These are phyloP conservation scores for Phytophthora meadii DNA, from an alignment of 352 stramenopile genomes.

Conservation along the genomic window DNA sequence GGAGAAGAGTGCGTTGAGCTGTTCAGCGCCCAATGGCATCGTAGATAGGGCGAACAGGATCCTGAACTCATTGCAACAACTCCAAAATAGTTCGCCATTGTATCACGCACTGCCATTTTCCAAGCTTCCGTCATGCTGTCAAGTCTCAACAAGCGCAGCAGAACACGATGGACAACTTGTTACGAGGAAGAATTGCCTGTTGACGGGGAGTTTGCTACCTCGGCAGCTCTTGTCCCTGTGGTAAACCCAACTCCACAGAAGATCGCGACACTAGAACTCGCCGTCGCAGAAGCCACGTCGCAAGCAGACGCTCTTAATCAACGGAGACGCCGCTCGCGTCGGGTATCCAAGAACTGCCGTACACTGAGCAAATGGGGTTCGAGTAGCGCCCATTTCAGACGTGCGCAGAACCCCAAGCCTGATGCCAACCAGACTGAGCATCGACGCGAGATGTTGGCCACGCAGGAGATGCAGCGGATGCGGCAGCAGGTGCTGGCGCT, in stretches of 20 bases:
- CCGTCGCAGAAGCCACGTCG: slow-evolving; percentile 2
- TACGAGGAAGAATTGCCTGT: neutral
- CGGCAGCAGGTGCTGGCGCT: slow-evolving; percentile 52
- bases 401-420: slow-evolving; percentile 19
- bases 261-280: slow-evolving; percentile 16
- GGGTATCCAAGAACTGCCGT: slow-evolving; percentile 54
- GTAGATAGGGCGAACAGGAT: too few species aligned
- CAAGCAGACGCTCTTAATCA: slow-evolving; percentile 11
- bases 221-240: slow-evolving; percentile 1
- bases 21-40: too few species aligned
- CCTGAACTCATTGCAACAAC: too few species aligned
- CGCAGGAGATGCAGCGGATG: slow-evolving; percentile 37
- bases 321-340: slow-evolving; percentile 15
- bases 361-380: slow-evolving; percentile 43
- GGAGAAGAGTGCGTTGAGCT: too few species aligned
- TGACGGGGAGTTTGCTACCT: neutral
- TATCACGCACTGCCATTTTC: slow-evolving; percentile 3
- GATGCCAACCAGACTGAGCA: slow-evolving; percentile 26
- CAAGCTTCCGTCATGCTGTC: slow-evolving; percentile 20
- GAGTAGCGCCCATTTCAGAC: slow-evolving; percentile 43
- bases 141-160: slow-evolving; percentile 26
- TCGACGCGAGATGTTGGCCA: slow-evolving; percentile 38
- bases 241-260: neutral
- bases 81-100: neutral
- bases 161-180: slow-evolving; percentile 12